These are phyloP conservation scores for Calonectria honghensis DNA, from an alignment of 2,329 filamentous ascomycete genomes.

Conservation along the genomic window DNA sequence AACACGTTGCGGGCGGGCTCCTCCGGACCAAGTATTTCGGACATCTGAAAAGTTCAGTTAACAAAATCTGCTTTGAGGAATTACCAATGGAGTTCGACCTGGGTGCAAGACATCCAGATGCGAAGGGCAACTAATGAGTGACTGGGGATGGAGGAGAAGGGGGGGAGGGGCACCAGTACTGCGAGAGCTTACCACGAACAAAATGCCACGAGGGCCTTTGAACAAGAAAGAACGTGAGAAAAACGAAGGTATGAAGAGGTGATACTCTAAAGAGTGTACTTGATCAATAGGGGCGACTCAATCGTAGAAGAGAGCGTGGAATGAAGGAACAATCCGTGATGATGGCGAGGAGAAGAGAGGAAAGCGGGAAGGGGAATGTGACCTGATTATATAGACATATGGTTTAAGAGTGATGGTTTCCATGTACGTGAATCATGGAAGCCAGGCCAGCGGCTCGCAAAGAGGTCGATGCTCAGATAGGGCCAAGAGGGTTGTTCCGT, in stretches of 20 bases:
- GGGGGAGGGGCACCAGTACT: neutral
- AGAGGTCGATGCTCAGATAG: neutral
- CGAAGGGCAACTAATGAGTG: neutral
- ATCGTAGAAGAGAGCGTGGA: neutral
- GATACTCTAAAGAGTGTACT: neutral
- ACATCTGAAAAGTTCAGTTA: neutral
- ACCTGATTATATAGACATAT: neutral
- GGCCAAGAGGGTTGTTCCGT: constrained; percentile 2
- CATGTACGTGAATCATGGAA: constrained; percentile 6
- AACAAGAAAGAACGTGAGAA: neutral
- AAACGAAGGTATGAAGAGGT: neutral
- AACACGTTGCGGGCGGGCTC: neutral
- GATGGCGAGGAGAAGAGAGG: neutral
- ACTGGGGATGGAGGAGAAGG: neutral
- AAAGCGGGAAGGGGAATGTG: neutral
- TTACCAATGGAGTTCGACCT: neutral
- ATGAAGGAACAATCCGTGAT: neutral
- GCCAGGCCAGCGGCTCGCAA: neutral
- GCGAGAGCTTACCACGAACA: neutral
- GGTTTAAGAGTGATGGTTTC: too few species aligned
- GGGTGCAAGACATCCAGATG: neutral
- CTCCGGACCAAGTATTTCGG: neutral
- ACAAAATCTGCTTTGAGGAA: neutral
- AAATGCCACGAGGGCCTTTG: neutral
- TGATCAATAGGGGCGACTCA: neutral